Conservation (phyloP, 768 basidiomycete genomes). For the Hygrocybe punicea region DNA sequence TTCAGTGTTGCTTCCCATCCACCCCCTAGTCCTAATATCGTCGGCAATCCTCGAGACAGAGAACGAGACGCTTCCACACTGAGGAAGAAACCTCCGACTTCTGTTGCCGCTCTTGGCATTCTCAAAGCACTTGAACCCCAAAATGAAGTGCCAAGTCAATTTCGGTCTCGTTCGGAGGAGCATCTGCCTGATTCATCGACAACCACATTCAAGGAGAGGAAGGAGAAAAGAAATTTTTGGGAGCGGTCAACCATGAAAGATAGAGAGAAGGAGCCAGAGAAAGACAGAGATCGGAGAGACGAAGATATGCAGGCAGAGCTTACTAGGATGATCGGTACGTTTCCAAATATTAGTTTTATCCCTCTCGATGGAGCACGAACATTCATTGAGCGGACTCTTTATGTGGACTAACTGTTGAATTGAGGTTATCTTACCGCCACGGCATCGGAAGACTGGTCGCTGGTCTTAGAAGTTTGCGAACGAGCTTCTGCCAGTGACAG, state of each 20-base stretch:
- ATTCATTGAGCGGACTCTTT: background rate
- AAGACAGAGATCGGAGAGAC: constrained; percentile 33
- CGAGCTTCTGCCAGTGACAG: constrained; percentile 67
- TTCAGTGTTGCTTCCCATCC: constrained; percentile 35
- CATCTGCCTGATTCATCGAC: constrained; percentile 28
- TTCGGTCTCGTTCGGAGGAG: constrained; percentile 33
- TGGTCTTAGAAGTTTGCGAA: constrained; percentile 85
- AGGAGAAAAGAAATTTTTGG: constrained; percentile 56
- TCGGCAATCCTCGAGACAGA: constrained; percentile 3
- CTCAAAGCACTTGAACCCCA: constrained; percentile 62
- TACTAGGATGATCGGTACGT: constrained; percentile 68
- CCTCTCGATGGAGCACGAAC: background rate
- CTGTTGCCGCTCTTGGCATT: constrained; percentile 48
- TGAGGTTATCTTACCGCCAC: constrained; percentile 73
- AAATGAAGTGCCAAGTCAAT: constrained; percentile 28
- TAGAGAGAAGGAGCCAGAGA: constrained; percentile 40
- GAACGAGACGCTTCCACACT: constrained; percentile 23
- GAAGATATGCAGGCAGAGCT: constrained; percentile 52
- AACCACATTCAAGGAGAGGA: constrained; percentile 39
- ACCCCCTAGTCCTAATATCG: constrained; percentile 7
- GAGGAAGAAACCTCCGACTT: constrained; percentile 29
- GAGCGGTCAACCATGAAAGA: constrained; percentile 35
- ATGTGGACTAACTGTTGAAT: background rate
- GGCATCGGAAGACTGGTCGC: constrained; percentile 74
- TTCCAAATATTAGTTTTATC: background rate